Evolutionary conservation across 345 rosid species (phyloP), one percentile per base, ranked within the genome.

Genomic region (Leavenworthia alabamica): DNA sequence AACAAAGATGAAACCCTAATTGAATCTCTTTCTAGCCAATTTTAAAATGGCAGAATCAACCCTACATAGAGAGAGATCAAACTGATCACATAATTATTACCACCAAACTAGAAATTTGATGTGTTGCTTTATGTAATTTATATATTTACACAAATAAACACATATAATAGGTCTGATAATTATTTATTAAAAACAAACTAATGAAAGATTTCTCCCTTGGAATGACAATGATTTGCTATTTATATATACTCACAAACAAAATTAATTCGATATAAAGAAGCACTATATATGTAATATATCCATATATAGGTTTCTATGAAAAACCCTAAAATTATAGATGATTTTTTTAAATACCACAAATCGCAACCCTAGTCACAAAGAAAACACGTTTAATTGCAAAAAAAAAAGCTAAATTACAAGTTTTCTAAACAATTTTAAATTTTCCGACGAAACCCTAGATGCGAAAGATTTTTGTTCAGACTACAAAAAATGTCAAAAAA

Each of bases 311-410:
- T 60, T 60, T 50, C 48, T 19, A 35, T 29, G 24, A 26, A 62
- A 62, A 52, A 68, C 73, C 73, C 62, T 68, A 52, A 46, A 68
- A 68, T 49, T 68, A 33, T 24, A 10, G n/a, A 60, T 46, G 26
- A 13, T 45, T 51, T 29, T 13, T 45, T 13, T 15, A 12, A n/a
- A n/a, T n/a, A n/a, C n/a, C n/a, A n/a, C n/a, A n/a, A n/a, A n/a
- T n/a, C n/a, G n/a, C n/a, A n/a, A n/a, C n/a, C n/a, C n/a, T n/a
- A n/a, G n/a, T n/a, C n/a, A n/a, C n/a, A n/a, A n/a, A n/a, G n/a
- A n/a, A n/a, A n/a, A n/a, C n/a, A n/a, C n/a, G n/a, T n/a, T n/a
- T n/a, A n/a, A n/a, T n/a, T n/a, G n/a, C n/a, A n/a, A n/a, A n/a
- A n/a, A n/a, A n/a, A n/a, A n/a, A n/a, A n/a, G n/a, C n/a, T n/a